These are phyloP conservation scores for Cetradonia linearis DNA, from an alignment of 495 filamentous ascomycete genomes.

Conservation along the genomic window DNA sequence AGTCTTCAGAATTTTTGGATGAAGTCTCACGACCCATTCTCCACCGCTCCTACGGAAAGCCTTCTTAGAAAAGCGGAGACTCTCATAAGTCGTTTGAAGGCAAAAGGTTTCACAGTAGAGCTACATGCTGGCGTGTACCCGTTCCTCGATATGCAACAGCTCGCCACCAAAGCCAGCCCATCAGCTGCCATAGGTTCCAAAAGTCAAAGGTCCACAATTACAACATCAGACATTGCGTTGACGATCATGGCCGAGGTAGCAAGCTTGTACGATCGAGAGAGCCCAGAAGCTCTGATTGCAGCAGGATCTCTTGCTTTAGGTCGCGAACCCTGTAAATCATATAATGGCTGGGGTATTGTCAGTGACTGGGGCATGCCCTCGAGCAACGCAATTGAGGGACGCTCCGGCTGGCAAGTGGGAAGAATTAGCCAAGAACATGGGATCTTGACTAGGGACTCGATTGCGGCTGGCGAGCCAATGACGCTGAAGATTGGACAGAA, in stretches of 20 bases:
- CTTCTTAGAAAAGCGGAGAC: conserved; percentile 6
- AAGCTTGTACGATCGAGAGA: conserved; percentile 49
- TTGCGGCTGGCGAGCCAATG: neutral
- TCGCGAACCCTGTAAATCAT: conserved; percentile 61
- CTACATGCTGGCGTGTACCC: conserved; percentile 67
- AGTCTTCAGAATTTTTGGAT: conserved; percentile 39
- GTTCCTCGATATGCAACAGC: conserved; percentile 70
- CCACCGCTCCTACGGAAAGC: neutral
- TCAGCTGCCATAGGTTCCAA: conserved; percentile 26
- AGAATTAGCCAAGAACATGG: conserved; percentile 59
- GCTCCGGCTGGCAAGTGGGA: conserved; percentile 48
- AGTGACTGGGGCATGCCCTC: conserved; percentile 42
- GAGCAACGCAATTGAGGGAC: conserved; percentile 9
- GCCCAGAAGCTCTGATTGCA: conserved; percentile 58
- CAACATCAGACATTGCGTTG: conserved; percentile 48
- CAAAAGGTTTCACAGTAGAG: conserved; percentile 42
- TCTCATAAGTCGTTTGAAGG: conserved; percentile 13
- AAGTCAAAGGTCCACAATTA: conserved; percentile 29
- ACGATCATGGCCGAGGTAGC: conserved; percentile 63
- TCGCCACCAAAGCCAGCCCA: conserved; percentile 56
- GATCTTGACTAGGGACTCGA: conserved; percentile 33
- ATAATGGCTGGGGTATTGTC: conserved; percentile 64
- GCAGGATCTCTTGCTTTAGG: conserved; percentile 65
- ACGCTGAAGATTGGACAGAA: conserved; percentile 34
- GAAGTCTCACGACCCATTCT: neutral